Evolutionary conservation across 192 early-diverging fungal genomes (phyloP), one percentile per base, ranked within the genome.

Genomic region (Backusella tuberculispora): DNA sequence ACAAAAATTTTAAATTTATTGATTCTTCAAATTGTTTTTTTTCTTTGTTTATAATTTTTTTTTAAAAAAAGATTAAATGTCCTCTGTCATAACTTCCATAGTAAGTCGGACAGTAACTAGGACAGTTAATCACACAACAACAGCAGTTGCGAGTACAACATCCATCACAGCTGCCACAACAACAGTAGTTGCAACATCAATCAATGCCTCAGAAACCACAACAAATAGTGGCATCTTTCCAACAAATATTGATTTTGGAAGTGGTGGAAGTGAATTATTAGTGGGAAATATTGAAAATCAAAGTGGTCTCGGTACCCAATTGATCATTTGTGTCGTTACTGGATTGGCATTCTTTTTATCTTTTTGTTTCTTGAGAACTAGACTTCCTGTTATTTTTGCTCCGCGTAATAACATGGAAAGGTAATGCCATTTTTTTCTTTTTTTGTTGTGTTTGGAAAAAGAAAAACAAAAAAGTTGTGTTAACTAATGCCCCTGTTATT

Each of bases 351-450:
- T 53, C 43, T 81, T 81, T 21, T 6, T 76, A 21, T 12, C 53
- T 5, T 81, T 81, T 76, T 81, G 75, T 29, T 29, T 71, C 38
- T 40, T 74, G 34, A 60, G 80, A 53, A 76, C 80, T 26, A 63
- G 73, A n/a, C 1, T 68, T 40, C 73, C 74, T 0, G 72, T 74
- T 5, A 60, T 81, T 2, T 81, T 73, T 24, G 75, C 76, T 21
- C 75, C 80, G 14, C 71, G 80, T 41, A 56, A 10, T 38, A 69
- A 72, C 26, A 81, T 81, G 80, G 77, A 77, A 72, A 68, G 73
- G 78, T 78, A 63, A 64, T 9, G 21, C 6, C 29, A 34, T 53
- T 53, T 53, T 53, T 21, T 50, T 53, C 7, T 19, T 9, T 10
- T 53, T 9, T 53, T 53, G 50, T 5, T 43, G 6, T 43, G 42